Evolutionary conservation across 1,139 yeast genomes (phyloP).

Genomic region (Magnusiomyces paraingens): DNA sequence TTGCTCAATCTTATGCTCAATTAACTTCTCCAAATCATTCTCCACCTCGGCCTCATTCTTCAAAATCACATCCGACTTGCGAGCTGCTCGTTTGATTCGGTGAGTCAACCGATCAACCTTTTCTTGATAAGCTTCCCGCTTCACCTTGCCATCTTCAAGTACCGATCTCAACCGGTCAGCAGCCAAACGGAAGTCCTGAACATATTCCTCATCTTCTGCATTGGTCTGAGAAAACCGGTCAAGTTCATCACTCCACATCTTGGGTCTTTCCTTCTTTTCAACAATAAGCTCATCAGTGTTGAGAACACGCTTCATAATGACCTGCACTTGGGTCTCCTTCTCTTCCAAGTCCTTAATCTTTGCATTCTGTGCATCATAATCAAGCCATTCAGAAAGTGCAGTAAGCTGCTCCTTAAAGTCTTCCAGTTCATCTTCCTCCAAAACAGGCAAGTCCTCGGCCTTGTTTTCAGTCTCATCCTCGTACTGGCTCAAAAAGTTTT

Average conservation of each 20-base stretch:
- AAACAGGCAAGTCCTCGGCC: neutral
- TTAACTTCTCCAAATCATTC: no score
- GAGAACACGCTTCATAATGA: neutral
- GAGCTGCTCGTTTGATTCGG: no score
- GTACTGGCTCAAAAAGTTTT: slow-evolving; percentile 7
- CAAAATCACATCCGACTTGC: no score
- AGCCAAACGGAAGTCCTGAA: neutral
- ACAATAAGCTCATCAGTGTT: slow-evolving; percentile 25
- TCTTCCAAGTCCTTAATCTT: neutral
- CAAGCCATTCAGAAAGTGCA: slow-evolving; percentile 6
- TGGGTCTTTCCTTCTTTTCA: slow-evolving; percentile 3
- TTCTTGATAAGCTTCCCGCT: no score
- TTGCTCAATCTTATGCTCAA: no score
- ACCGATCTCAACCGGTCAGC: no score
- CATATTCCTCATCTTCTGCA: neutral
- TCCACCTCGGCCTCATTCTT: no score
- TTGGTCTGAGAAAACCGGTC: slow-evolving; percentile 8
- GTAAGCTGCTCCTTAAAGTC: neutral
- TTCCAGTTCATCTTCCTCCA: neutral
- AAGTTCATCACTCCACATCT: slow-evolving; percentile 9
- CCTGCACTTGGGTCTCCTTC: neutral
- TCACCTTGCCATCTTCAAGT: neutral
- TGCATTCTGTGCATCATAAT: slow-evolving; percentile 6
- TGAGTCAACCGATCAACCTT: no score
- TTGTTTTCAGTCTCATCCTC: slow-evolving; percentile 1